Conservation (phyloP, 2,329 filamentous ascomycete species). For the Talaromyces islandicus region DNA sequence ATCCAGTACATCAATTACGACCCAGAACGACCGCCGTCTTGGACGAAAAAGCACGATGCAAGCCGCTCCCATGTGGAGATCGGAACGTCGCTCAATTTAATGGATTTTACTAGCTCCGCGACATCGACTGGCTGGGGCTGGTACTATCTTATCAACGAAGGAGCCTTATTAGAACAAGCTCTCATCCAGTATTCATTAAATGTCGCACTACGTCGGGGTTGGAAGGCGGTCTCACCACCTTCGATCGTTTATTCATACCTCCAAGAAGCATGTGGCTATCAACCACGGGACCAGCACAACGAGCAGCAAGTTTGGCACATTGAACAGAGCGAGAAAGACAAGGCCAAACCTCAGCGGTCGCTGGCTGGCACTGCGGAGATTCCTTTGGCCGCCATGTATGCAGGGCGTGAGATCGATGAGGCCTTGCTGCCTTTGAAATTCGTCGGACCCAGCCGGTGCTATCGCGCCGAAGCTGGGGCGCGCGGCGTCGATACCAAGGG, state of each 20-base stretch:
- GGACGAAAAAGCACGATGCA: slow-evolving; percentile 19
- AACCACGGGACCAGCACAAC: slow-evolving; percentile 80
- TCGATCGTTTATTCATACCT: slow-evolving; percentile 91
- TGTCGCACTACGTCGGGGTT: slow-evolving; percentile 66
- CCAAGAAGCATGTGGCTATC: slow-evolving; percentile 85
- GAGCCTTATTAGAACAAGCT: slow-evolving; percentile 88
- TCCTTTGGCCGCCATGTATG: slow-evolving; percentile 84
- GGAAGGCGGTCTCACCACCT: slow-evolving; percentile 75
- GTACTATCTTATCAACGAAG: slow-evolving; percentile 94
- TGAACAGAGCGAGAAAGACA: slow-evolving; percentile 59
- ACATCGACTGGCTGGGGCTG: slow-evolving; percentile 92
- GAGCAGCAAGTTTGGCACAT: slow-evolving; percentile 90
- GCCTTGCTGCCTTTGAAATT: slow-evolving; percentile 67
- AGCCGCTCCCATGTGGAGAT: slow-evolving; percentile 76
- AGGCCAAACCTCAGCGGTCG: slow-evolving; percentile 62
- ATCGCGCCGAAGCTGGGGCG: slow-evolving; percentile 88
- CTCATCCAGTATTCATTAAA: slow-evolving; percentile 78
- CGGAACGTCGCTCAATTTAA: slow-evolving; percentile 74
- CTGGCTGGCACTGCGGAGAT: slow-evolving; percentile 92
- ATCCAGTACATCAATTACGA: slow-evolving; percentile 75
- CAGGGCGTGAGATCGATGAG: slow-evolving; percentile 61
- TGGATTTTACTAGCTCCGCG: slow-evolving; percentile 79
- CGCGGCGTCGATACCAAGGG: slow-evolving; percentile 88
- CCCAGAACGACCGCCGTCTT: slow-evolving; percentile 39
- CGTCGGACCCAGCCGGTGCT: slow-evolving; percentile 85